Evolutionary conservation across 768 basidiomycete species (phyloP), one percentile per base, ranked within the genome.

Genomic region (Leccinellum albellum): DNA sequence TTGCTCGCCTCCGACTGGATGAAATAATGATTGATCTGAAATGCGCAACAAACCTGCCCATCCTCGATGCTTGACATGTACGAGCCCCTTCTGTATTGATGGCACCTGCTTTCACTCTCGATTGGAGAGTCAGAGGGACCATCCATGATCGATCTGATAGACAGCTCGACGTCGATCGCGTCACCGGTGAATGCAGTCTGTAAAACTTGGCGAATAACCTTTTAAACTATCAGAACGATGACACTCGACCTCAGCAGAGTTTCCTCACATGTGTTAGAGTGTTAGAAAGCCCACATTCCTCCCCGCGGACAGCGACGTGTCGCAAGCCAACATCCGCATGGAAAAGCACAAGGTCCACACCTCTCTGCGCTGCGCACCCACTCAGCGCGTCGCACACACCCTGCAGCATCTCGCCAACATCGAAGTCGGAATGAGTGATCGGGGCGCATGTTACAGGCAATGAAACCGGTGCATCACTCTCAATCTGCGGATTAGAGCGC

Each of bases 341-440:
- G 69, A 88, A 95, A 13, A 97, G 75, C 17, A 96, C 92, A 61
- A 98, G 76, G 70, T 98, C 94, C 31, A 94, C 91, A n/a, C 87
- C 89, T 50, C 78, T 81, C 65, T 90, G 83, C 5, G 92, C 87
- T 32, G 91, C 91, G 42, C 85, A 78, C 13, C 93, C 94, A 66
- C 91, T 87, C 58, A 96, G 72, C 14, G 88, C 84, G 74, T 98
- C 94, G 10, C 92, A 94, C 9, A 94, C 86, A 66, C 83, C 87
- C 73, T 97, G 95, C 62, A 96, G 68, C 74, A 91, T 77, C 70
- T 98, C 94, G 23, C 91, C 94, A 37, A 97, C 84, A 73, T 98
- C 94, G 67, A 96, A 97, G 67, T 94, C 89, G 52, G 83, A 82
- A 52, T 55, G 52, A 24, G 54, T 45, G 48, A 60, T 50, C 55